Evolutionary conservation across 2,329 filamentous ascomycete genomes (phyloP).

Genomic region (Fusarium graminum): DNA sequence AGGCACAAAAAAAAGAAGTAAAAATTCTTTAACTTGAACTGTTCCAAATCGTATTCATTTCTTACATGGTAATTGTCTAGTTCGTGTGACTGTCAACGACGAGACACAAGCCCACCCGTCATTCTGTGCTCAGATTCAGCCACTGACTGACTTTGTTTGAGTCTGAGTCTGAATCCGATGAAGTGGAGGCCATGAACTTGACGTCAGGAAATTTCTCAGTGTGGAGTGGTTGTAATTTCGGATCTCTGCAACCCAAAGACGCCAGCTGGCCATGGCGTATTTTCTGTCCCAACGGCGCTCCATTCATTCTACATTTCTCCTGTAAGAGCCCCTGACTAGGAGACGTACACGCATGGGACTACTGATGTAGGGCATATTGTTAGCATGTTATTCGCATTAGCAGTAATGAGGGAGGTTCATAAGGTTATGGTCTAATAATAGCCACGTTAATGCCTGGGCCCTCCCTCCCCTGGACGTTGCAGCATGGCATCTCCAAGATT

Average conservation of each 20-base stretch:
- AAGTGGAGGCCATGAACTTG: slow-evolving; percentile 28
- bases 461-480: slow-evolving; percentile 34
- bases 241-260: slow-evolving; percentile 19
- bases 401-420: slow-evolving; percentile 16
- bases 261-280: slow-evolving; percentile 20
- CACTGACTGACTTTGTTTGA: slow-evolving; percentile 5
- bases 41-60: slow-evolving; percentile 33
- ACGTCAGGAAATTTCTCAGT: slow-evolving; percentile 44
- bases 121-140: slow-evolving; percentile 13
- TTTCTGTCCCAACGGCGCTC: slow-evolving; percentile 14
- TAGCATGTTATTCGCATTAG: slow-evolving; percentile 13
- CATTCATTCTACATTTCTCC: neutral
- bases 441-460: slow-evolving; percentile 17
- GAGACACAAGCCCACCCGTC: neutral
- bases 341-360: slow-evolving; percentile 26
- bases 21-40: slow-evolving; percentile 49
- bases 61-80: slow-evolving; percentile 4
- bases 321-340: slow-evolving; percentile 35
- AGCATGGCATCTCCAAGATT: slow-evolving; percentile 16
- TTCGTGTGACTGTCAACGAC: neutral
- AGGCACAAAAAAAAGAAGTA: slow-evolving; percentile 56
- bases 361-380: slow-evolving; percentile 31
- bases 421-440: slow-evolving; percentile 15
- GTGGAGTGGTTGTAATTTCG: slow-evolving; percentile 45
- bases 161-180: slow-evolving; percentile 10